Conservation (phyloP, 192 early-diverging fungal genomes). For the Mortierella antarctica region DNA sequence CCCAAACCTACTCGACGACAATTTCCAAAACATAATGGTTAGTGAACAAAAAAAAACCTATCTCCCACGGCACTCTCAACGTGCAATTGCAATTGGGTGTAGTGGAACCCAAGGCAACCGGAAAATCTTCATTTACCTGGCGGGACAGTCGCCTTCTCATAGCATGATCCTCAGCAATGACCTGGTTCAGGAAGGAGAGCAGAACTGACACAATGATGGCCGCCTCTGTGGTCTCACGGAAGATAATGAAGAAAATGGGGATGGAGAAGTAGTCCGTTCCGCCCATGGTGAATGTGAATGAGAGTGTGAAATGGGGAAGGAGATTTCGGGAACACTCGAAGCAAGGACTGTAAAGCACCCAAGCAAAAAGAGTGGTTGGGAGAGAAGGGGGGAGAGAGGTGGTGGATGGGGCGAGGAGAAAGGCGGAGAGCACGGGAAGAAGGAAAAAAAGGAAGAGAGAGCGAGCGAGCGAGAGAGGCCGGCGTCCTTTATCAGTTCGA, state of each 20-base stretch:
- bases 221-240: conserved; percentile 88
- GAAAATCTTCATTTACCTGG: conserved; percentile 13
- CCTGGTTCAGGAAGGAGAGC: conserved; percentile 67
- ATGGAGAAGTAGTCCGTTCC: conserved; percentile 39
- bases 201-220: conserved; percentile 88
- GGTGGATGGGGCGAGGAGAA: neutral
- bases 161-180: conserved; percentile 14
- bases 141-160: conserved; percentile 27
- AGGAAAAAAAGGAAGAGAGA: neutral
- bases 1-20: conserved; percentile 72
- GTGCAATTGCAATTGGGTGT: neutral
- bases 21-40: neutral
- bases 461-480: neutral
- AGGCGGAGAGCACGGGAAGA: neutral
- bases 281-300: conserved; percentile 1
- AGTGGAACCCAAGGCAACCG: neutral
- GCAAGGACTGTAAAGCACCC: neutral
- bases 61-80: too few species aligned
- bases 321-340: neutral
- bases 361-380: neutral
- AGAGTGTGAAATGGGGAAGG: neutral
- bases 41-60: neutral
- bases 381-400: neutral
- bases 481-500: too few species aligned
- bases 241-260: conserved; percentile 78